Conservation (phyloP, 2,329 filamentous ascomycete species). For the Fusarium nanum region DNA sequence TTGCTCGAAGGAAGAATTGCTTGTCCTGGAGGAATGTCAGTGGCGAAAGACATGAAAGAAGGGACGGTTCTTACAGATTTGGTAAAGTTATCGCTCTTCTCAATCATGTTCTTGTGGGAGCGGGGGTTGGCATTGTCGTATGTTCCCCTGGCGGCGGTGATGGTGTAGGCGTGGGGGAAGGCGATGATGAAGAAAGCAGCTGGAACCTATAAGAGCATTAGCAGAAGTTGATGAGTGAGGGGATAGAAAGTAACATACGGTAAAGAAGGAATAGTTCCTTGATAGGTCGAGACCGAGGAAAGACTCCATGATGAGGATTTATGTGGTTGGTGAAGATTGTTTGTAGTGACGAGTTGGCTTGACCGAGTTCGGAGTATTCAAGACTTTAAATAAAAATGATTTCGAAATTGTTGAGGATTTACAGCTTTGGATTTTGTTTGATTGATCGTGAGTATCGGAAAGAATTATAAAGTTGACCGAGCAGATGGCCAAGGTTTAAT, state of each 20-base stretch:
- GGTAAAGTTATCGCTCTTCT: constrained; percentile 49
- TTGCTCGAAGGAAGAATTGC: constrained; percentile 64
- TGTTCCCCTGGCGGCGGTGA: constrained; percentile 41
- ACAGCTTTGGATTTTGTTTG: not conserved
- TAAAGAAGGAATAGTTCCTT: constrained; percentile 52
- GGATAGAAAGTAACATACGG: constrained; percentile 30
- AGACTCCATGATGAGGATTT: constrained; percentile 45
- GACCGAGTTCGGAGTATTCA: not conserved
- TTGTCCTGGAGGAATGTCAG: constrained; percentile 56
- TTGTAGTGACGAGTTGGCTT: not conserved
- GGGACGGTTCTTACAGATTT: constrained; percentile 40
- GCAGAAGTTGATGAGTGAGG: not conserved
- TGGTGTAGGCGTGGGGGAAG: constrained; percentile 53
- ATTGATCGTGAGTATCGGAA: constrained; percentile 3
- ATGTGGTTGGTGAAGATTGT: not conserved
- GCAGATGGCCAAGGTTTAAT: constrained; percentile 22
- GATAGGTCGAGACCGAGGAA: constrained; percentile 51
- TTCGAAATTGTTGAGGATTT: constrained; percentile 25
- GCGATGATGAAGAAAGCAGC: constrained; percentile 53
- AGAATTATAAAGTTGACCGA: constrained; percentile 30
- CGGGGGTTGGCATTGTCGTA: constrained; percentile 57
- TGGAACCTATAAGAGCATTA: constrained; percentile 51
- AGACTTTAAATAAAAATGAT: constrained; percentile 1
- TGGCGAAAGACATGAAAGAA: not conserved
- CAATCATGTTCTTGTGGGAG: constrained; percentile 47